Conservation (phyloP, 768 basidiomycete genomes). For the Tulasnella sp. region DNA sequence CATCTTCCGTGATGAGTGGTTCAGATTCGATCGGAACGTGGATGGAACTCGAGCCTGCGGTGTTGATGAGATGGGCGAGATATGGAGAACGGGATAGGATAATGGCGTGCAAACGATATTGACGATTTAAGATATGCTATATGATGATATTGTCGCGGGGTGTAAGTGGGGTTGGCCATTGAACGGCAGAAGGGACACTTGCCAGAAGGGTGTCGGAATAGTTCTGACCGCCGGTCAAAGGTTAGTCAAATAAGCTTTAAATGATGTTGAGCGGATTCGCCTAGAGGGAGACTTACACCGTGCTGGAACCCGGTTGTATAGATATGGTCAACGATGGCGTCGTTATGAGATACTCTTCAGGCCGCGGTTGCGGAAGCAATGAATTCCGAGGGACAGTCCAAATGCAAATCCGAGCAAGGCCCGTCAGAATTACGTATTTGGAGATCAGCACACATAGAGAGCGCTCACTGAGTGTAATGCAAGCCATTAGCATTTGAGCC, state of each 20-base stretch:
- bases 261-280: slow-evolving; percentile 27
- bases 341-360: slow-evolving; percentile 55
- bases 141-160: not conserved
- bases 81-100: slow-evolving; percentile 84
- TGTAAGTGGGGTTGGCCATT: not conserved
- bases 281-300: slow-evolving; percentile 54
- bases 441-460: not conserved
- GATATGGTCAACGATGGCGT: slow-evolving; percentile 72
- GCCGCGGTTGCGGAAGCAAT: slow-evolving; percentile 20
- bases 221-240: slow-evolving; percentile 52
- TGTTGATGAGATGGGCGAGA: slow-evolving; percentile 83
- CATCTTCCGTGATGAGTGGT: slow-evolving; percentile 81
- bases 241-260: slow-evolving; percentile 19
- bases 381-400: not conserved
- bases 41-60: slow-evolving; percentile 60
- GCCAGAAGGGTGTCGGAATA: slow-evolving; percentile 79
- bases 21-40: slow-evolving; percentile 73
- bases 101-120: slow-evolving; percentile 75
- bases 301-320: slow-evolving; percentile 78
- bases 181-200: slow-evolving; percentile 16
- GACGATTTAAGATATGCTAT: slow-evolving; percentile 31
- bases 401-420: slow-evolving; percentile 27
- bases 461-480: not conserved
- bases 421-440: not conserved
- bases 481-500: slow-evolving; percentile 21